Conservation (phyloP, 129 eudicot genomes). For the Ambrosia artemisiifolia region DNA sequence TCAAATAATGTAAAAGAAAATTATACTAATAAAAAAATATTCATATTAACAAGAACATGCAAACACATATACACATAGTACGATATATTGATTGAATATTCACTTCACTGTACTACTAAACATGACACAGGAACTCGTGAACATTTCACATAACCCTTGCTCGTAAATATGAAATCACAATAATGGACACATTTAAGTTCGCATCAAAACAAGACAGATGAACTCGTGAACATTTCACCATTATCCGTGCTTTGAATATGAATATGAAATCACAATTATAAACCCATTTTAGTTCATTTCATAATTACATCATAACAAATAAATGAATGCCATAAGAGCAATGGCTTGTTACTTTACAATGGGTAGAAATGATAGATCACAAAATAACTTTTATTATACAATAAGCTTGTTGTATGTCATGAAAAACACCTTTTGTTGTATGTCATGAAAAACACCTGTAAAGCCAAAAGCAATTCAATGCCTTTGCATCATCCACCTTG, state of each 20-base stretch:
- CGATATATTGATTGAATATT: too few relatives aligned
- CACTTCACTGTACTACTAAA: too few relatives aligned
- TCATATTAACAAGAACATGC: background rate
- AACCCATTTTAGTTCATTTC: background rate
- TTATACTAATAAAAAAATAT: too few relatives aligned
- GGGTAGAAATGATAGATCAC: slow-evolving; percentile 11
- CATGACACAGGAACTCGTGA: too few relatives aligned
- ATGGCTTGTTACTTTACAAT: slow-evolving; percentile 15
- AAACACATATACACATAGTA: too few relatives aligned
- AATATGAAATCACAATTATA: background rate
- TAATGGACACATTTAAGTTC: too few relatives aligned
- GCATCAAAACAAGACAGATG: too few relatives aligned
- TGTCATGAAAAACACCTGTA: slow-evolving; percentile 14
- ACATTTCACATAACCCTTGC: too few relatives aligned
- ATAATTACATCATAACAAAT: background rate
- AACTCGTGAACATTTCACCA: background rate
- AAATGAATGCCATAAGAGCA: background rate
- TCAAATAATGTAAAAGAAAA: too few relatives aligned
- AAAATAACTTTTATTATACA: background rate
- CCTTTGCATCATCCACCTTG: slow-evolving; percentile 20
- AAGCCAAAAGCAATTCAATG: slow-evolving; percentile 20
- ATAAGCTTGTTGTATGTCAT: slow-evolving; percentile 9
- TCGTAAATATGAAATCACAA: too few relatives aligned
- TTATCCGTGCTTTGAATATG: background rate
- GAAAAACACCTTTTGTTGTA: slow-evolving; percentile 18